Base-by-base conservation (phyloP, 768 basidiomycete species). In the Lentinula sp. region DNA sequence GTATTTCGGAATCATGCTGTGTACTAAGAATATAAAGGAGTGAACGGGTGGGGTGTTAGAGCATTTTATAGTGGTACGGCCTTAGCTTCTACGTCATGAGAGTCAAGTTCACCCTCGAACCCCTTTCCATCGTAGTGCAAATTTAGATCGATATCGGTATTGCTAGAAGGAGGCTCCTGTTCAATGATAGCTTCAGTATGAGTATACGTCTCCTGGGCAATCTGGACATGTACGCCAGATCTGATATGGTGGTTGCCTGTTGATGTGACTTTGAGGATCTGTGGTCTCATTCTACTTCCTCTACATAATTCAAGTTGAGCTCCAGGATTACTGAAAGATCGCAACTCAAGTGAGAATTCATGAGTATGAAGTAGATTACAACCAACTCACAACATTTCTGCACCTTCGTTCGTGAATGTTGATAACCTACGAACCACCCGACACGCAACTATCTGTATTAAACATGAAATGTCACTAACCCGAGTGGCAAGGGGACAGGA, bases 371-470 rank as follows among this genome's bases (percentile, higher is more conserved):
- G 28, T 28, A 28, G 28, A 28, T 28, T 28, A 28, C 28, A 3
- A 28, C 28, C 28, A 62, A 74, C 86, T 33, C 67, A 88, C 86
- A 73, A 85, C n/a, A 81, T 67, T 62, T 84, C 84, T 0, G 81
- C 67, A 3, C 77, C 80, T 51, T 74, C 69, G 13, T 74, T 69
- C 12, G 79, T 80, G 68, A 81, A 89, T 65, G 85, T 85, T 51
- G 80, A 81, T 63, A 90, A 67, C 50, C 87, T 79, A 53, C 87
- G 84, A n/a, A 88, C 87, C 13, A 77, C 84, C 32, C 81, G 76
- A 65, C 73, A 74, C 2, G 76, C 86, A 4, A 87, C 87, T 64
- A 88, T 87, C 86, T 88, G 62, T 35, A 28, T 28, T 2, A 51
- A 50, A 49, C 49, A 56, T 16, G 53, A 36, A 50, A 48, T 33